Evolutionary conservation across 1,284 basidiomycete species (phyloP).

Genomic region (Cerioporus squamosus): DNA sequence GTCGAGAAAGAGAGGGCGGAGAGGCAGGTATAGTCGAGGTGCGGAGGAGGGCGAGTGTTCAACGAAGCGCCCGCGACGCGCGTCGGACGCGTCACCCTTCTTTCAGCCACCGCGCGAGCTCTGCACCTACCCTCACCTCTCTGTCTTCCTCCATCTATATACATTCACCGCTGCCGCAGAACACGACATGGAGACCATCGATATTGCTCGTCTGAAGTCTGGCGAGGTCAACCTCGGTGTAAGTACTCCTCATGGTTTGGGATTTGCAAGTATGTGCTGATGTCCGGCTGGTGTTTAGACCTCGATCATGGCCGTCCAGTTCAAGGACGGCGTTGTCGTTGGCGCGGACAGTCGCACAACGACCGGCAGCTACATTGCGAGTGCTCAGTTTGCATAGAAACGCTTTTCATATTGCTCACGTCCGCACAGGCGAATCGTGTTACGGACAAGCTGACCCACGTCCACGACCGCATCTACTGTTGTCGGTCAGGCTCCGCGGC

Average conservation of each 20-base stretch:
- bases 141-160: conserved; percentile 29
- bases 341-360: conserved; percentile 98
- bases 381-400: conserved; percentile 27
- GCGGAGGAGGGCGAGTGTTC: conserved; percentile 38
- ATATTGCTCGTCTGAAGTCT: conserved; percentile 80
- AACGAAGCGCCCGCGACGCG: conserved; percentile 50
- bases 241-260: conserved; percentile 38
- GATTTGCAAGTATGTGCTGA: conserved; percentile 4
- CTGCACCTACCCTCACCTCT: conserved; percentile 25
- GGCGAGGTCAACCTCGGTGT: conserved; percentile 97
- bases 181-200: conserved; percentile 68
- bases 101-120: conserved; percentile 27
- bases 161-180: conserved; percentile 18
- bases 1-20: conserved; percentile 22
- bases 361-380: conserved; percentile 93
- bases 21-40: conserved; percentile 20
- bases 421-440: conserved; percentile 87
- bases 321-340: conserved; percentile 93
- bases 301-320: conserved; percentile 99
- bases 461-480: conserved; percentile 99
- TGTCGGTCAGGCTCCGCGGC: conserved; percentile 98
- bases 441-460: conserved; percentile 96
- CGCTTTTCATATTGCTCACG: neutral
- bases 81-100: conserved; percentile 51
- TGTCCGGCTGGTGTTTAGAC: conserved; percentile 58